Evolutionary conservation across 1,284 basidiomycete genomes (phyloP).

Genomic region (Cutaneotrichosporon dermatis): DNA sequence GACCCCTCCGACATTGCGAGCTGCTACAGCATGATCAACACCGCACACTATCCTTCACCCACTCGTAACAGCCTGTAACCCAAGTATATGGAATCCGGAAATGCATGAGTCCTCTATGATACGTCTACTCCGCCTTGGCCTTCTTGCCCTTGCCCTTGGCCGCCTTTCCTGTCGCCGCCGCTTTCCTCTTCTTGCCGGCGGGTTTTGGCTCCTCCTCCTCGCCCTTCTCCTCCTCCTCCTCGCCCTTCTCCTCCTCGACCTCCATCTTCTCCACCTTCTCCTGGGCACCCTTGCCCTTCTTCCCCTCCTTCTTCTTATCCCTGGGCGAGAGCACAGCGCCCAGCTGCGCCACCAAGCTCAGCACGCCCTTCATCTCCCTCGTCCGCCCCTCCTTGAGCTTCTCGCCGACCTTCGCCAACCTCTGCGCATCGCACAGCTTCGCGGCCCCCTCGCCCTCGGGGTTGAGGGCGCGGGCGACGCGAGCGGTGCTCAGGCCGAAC

Average conservation of each 20-base stretch:
- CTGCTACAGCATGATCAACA: no score
- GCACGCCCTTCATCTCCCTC: conserved; percentile 52
- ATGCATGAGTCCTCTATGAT: conserved; percentile 9
- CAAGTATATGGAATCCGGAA: background rate
- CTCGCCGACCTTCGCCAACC: conserved; percentile 34
- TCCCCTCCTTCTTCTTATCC: conserved; percentile 22
- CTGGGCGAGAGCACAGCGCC: conserved; percentile 39
- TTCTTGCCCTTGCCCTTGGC: conserved; percentile 14
- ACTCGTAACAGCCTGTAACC: no score
- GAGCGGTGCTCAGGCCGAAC: conserved; percentile 61
- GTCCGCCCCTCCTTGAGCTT: conserved; percentile 52
- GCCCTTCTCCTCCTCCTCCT: conserved; percentile 2
- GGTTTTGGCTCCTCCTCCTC: conserved; percentile 16
- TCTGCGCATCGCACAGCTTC: conserved; percentile 4
- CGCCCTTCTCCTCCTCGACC: background rate
- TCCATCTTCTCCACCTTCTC: conserved; percentile 9
- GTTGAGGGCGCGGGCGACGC: conserved; percentile 56
- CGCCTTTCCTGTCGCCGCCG: conserved; percentile 15
- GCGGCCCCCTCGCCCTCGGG: background rate
- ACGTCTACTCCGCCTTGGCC: conserved; percentile 14
- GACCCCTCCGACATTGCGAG: no score
- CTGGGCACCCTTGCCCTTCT: conserved; percentile 19
- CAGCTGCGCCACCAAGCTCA: conserved; percentile 55
- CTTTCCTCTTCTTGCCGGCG: conserved; percentile 16
- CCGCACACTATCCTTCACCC: no score